Percentiles rank a stretch among this genome's conserved stretches.
phyloP scores from a whole-genome alignment of 257 asterid species.

The Ligustrum vulgare region DNA sequence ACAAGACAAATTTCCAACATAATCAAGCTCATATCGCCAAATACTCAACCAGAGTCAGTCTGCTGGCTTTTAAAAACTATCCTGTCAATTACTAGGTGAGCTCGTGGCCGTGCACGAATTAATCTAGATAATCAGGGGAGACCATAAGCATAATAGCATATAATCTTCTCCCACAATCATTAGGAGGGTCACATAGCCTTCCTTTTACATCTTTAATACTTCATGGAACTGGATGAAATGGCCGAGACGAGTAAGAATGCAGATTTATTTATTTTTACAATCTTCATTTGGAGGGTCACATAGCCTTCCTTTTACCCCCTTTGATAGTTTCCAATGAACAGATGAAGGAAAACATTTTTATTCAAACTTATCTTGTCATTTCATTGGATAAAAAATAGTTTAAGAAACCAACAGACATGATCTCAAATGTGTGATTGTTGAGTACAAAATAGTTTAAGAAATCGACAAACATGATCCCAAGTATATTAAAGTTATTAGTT shows the following conservation, averaged over 20 bases:
- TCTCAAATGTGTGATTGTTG: neutral
- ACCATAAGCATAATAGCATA: neutral
- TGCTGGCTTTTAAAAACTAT: neutral
- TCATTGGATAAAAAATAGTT: too few species aligned
- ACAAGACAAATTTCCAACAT: slow-evolving; percentile 8
- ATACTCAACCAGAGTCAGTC: neutral
- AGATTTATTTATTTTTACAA: too few species aligned
- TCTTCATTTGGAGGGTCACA: neutral
- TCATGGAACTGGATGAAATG: too few species aligned
- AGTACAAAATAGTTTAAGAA: neutral
- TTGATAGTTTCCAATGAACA: too few species aligned
- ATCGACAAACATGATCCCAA: neutral
- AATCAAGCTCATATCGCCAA: neutral
- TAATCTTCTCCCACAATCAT: too few species aligned
- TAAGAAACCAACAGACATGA: neutral
- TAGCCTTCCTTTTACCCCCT: neutral
- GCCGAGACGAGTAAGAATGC: too few species aligned
- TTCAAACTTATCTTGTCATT: too few species aligned
- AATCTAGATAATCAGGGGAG: neutral
- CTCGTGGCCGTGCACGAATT: neutral
- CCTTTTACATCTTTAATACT: too few species aligned
- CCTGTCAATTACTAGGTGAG: neutral
- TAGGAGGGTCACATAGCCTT: neutral
- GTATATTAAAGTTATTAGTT: neutral
- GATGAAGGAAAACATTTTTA: too few species aligned